Base-by-base conservation (phyloP, 2,329 filamentous ascomycete genomes). In the Pyricularia sp. region DNA sequence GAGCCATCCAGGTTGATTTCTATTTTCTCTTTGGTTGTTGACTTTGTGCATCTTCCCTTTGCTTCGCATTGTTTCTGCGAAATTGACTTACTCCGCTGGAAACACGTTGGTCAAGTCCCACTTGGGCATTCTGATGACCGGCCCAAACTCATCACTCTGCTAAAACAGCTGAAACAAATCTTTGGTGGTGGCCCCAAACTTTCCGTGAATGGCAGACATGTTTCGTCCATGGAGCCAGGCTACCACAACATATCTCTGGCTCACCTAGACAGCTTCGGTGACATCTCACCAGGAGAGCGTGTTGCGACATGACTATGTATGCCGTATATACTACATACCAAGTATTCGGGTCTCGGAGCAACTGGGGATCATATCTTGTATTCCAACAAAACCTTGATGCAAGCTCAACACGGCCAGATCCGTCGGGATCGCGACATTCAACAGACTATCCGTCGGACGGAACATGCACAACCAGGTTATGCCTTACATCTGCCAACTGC, bases 401-500 rank as follows among this genome's bases (percentile, higher is more conserved):
- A 82, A 68, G 70, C 74, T 1, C 75, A 77, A 8, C 79, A 77
- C 66, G 77, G 78, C 1, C 71, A 76, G 4, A 75, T 72, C 6
- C 70, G 71, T 3, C 70, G 73, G 30, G 71, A 75, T 35, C 72
- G 79, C 63, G 79, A 82, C 53, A 76, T 81, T 77, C 70, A 75
- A 30, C 80, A 82, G 67, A 79, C 77, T 2, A 76, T 81, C 9
- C 76, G 79, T 63, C 74, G 75, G 64, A 69, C 72, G 72, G 1
- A 72, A 73, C 55, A 73, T 72, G 2, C 72, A 72, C 0, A 55
- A 1, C 67, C 71, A 10, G 74, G 72, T 1, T 69, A 22, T 82
- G 78, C 64, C 81, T 80, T 65, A 82, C 65, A 76, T 82, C 60
- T 72, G 76, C 0, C 80, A 82, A 67, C 65, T 81, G 10, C 82